A percentile compares a stretch with the other conserved stretches of the same genome.
Evolutionary conservation across 108 stramenopile species (phyloP).

Genomic region (Schizochytrium sp.): DNA sequence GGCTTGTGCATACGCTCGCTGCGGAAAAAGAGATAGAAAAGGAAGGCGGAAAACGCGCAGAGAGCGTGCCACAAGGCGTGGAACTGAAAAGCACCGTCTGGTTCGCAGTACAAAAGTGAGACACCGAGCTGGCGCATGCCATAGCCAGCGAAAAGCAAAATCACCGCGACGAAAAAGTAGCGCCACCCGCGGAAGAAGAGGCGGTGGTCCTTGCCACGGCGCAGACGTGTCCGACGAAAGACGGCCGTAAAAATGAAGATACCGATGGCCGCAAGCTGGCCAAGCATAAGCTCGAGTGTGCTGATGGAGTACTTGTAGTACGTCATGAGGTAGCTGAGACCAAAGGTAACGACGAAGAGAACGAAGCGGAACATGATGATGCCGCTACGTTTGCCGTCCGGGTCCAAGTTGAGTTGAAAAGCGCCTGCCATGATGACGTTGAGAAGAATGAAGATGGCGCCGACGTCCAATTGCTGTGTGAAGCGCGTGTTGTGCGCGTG

Average conservation of each 20-base stretch:
- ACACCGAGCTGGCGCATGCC: not conserved
- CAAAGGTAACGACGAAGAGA: not conserved
- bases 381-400: not conserved
- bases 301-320: not conserved
- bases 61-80: not conserved
- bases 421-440: not conserved
- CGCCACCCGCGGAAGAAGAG: not conserved
- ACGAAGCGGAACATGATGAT: not conserved
- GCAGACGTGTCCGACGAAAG: not conserved
- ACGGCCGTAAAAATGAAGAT: not conserved
- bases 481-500: not conserved
- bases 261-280: not conserved
- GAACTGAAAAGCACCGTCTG: not conserved
- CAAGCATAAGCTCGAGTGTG: not conserved
- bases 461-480: not conserved
- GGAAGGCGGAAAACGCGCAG: not conserved
- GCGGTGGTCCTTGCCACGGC: not conserved
- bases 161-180: not conserved
- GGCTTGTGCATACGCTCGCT: not conserved
- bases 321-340: not conserved
- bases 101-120: not conserved
- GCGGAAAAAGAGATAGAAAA: not conserved
- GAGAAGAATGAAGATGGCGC: not conserved
- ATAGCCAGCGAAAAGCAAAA: not conserved
- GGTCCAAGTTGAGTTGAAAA: not conserved